phyloP scores from a whole-genome alignment of 177 flowering plant species.

The Vitis hybrid region DNA sequence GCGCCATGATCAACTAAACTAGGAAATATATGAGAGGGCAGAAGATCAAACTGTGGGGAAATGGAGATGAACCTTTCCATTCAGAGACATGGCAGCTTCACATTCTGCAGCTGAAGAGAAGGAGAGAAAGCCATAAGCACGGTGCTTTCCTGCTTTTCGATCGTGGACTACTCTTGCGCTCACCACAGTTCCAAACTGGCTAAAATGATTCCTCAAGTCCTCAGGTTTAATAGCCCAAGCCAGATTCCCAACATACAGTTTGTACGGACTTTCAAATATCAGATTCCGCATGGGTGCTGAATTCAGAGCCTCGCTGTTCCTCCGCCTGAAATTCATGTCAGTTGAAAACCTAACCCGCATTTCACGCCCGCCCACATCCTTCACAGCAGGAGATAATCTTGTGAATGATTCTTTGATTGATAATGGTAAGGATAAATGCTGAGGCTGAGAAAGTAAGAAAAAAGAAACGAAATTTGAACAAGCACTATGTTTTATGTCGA shows the following conservation, averaged over 20 bases:
- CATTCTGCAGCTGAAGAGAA: conserved; percentile 37
- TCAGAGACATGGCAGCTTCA: conserved; percentile 36
- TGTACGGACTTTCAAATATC: conserved; percentile 45
- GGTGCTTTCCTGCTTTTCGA: conserved; percentile 33
- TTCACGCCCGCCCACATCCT: conserved; percentile 60
- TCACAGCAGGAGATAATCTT: conserved; percentile 3
- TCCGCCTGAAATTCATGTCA: conserved; percentile 23
- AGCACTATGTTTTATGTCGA: background rate
- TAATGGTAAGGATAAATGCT: too few relatives aligned
- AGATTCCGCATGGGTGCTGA: conserved; percentile 20
- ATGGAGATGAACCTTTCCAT: conserved; percentile 20
- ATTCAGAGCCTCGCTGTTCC: conserved; percentile 16
- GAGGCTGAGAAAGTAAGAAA: background rate
- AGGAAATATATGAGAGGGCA: too few relatives aligned
- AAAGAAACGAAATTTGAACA: background rate
- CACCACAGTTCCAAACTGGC: conserved; percentile 46
- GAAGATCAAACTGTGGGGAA: too few relatives aligned
- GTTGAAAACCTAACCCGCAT: conserved; percentile 38
- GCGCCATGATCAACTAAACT: too few relatives aligned
- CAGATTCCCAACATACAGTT: conserved; percentile 51
- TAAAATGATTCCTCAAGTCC: conserved; percentile 37
- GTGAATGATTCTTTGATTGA: too few relatives aligned
- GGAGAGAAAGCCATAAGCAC: conserved; percentile 47
- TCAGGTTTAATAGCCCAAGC: conserved; percentile 36
- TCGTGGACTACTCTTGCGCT: conserved; percentile 41